Percentiles rank a stretch among this genome's conserved stretches.
Conservation (phyloP, 1,284 basidiomycete genomes). For the Boletus calvinii region DNA sequence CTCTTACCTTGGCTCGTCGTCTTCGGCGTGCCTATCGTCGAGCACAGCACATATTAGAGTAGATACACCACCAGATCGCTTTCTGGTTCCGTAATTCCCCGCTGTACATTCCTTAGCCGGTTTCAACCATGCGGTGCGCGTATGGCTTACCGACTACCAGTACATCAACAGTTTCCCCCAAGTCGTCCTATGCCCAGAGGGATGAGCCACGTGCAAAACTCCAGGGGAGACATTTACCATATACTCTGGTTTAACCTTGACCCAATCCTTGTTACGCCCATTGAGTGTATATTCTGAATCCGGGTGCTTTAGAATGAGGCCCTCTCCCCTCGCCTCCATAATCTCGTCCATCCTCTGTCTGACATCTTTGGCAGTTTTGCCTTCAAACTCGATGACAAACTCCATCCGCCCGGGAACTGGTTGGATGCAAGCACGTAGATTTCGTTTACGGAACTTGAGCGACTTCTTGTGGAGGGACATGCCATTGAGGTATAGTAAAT, state of each 20-base stretch:
- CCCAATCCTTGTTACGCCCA: slow-evolving; percentile 86
- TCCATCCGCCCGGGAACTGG: slow-evolving; percentile 78
- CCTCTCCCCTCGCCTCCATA: slow-evolving; percentile 83
- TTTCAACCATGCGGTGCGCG: not conserved
- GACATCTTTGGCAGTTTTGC: slow-evolving; percentile 78
- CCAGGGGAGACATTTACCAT: slow-evolving; percentile 54
- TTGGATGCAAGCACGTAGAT: slow-evolving; percentile 60
- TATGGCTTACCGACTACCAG: slow-evolving; percentile 74
- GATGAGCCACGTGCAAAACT: not conserved
- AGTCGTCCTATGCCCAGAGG: slow-evolving; percentile 61
- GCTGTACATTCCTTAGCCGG: slow-evolving; percentile 37
- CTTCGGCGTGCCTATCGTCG: slow-evolving; percentile 59
- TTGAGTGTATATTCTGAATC: slow-evolving; percentile 79
- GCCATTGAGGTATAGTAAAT: slow-evolving; percentile 84
- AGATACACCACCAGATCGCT: slow-evolving; percentile 78
- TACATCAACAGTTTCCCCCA: slow-evolving; percentile 88
- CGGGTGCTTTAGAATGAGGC: slow-evolving; percentile 87
- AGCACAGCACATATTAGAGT: slow-evolving; percentile 75
- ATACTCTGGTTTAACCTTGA: slow-evolving; percentile 94
- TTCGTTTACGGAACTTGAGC: slow-evolving; percentile 66
- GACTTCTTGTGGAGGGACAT: slow-evolving; percentile 64
- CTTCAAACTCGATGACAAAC: slow-evolving; percentile 68
- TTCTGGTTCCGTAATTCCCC: slow-evolving; percentile 72
- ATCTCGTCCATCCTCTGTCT: slow-evolving; percentile 76
- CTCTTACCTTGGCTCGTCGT: slow-evolving; percentile 61